Conservation (phyloP, 176 grass and related monocot genomes). For the Eragrostis nindensis region DNA sequence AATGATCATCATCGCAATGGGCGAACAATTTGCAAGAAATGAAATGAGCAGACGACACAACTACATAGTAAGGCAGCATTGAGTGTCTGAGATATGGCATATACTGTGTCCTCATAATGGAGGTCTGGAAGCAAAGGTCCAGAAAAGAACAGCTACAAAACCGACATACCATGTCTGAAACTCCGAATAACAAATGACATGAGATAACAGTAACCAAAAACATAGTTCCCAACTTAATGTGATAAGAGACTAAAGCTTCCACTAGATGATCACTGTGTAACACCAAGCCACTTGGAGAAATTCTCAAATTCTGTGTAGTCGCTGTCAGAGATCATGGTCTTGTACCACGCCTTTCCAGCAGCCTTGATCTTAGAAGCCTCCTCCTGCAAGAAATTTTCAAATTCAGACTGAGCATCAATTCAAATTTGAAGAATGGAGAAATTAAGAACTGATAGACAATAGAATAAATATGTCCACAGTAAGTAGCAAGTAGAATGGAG, state of each 20-base stretch:
- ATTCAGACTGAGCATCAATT: neutral
- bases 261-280: conserved; percentile 59
- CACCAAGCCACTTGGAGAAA: conserved; percentile 92
- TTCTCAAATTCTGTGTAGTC: conserved; percentile 76
- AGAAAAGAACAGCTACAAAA: conserved; percentile 20
- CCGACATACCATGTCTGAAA: conserved; percentile 15
- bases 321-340: conserved; percentile 80
- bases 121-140: neutral
- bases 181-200: conserved; percentile 8
- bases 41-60: neutral
- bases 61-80: neutral
- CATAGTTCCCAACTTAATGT: neutral
- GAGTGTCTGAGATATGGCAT: neutral
- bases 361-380: conserved; percentile 59
- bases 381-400: conserved; percentile 32
- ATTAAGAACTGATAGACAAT: too few relatives aligned
- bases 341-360: conserved; percentile 78
- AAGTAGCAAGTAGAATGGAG: neutral
- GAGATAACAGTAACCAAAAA: conserved; percentile 20
- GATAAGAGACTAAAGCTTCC: neutral
- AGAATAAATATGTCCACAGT: too few relatives aligned
- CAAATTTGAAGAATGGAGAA: neutral
- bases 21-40: too few relatives aligned
- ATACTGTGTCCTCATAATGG: conserved; percentile 23
- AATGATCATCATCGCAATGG: too few relatives aligned